These are phyloP conservation scores for Rhinocladiella similis DNA, from an alignment of 2,329 filamentous ascomycete species.

Conservation along the genomic window DNA sequence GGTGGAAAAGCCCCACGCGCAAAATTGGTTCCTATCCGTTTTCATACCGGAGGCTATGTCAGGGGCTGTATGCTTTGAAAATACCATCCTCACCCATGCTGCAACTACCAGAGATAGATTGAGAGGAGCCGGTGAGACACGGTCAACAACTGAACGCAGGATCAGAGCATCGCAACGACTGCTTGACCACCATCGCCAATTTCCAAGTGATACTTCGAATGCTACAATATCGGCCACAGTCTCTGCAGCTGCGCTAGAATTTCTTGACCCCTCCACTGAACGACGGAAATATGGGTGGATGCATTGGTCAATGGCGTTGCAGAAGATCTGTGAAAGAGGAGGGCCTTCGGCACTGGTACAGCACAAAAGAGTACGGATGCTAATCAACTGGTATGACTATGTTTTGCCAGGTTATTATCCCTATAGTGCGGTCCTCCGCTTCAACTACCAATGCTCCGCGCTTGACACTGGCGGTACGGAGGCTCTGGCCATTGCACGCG, in stretches of 20 bases:
- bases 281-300: constrained; percentile 40
- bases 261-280: constrained; percentile 41
- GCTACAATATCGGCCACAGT: constrained; percentile 41
- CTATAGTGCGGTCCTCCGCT: constrained; percentile 37
- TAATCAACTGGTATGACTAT: constrained; percentile 46
- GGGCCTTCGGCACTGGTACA: constrained; percentile 39
- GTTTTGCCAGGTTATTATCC: constrained; percentile 42
- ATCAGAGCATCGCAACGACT: constrained; percentile 37
- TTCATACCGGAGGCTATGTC: constrained; percentile 45
- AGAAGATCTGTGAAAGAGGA: constrained; percentile 40
- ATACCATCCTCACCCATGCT: constrained; percentile 41
- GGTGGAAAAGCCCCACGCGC: constrained; percentile 36
- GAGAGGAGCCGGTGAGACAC: constrained; percentile 35
- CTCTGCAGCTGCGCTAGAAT: constrained; percentile 41
- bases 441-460: constrained; percentile 30
- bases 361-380: constrained; percentile 38
- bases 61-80: constrained; percentile 39
- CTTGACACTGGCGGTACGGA: constrained; percentile 17
- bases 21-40: constrained; percentile 41
- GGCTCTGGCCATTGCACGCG: constrained; percentile 25
- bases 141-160: constrained; percentile 35
- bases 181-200: constrained; percentile 33
- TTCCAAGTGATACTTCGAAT: constrained; percentile 38
- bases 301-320: constrained; percentile 41
- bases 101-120: constrained; percentile 42